Percentiles rank a stretch among this genome's conserved stretches.
Conservation (phyloP, 768 basidiomycete genomes). For the Lentinus brumalis region DNA sequence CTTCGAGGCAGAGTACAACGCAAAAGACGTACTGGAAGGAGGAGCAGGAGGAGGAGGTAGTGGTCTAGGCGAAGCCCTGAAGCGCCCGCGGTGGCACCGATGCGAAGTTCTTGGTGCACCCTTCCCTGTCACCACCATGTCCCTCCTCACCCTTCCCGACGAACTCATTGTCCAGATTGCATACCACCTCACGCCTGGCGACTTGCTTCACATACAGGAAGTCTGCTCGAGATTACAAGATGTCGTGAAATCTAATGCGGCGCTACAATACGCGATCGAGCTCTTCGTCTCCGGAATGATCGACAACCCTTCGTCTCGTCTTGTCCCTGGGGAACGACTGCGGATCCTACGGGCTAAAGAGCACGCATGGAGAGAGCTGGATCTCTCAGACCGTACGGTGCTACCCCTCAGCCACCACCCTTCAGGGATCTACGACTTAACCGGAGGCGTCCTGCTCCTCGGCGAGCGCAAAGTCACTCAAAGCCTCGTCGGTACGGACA, state of each 20-base stretch:
- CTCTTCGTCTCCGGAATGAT: constrained; percentile 14
- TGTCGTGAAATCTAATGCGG: constrained; percentile 6
- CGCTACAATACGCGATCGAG: constrained; percentile 21
- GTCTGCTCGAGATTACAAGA: constrained; percentile 7
- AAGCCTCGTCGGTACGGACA: constrained; percentile 13
- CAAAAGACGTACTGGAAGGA: too few relatives aligned
- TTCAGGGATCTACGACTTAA: constrained; percentile 30
- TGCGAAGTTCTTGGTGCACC: too few relatives aligned
- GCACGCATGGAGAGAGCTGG: constrained; percentile 14
- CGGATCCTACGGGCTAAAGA: constrained; percentile 13
- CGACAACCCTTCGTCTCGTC: constrained; percentile 20
- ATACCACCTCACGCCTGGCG: constrained; percentile 2
- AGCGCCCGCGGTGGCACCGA: too few relatives aligned
- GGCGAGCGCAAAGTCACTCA: constrained; percentile 16
- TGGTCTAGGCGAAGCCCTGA: too few relatives aligned
- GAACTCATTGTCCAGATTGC: constrained; percentile 22
- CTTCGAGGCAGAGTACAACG: too few relatives aligned
- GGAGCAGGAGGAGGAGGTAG: too few relatives aligned
- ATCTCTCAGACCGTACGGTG: constrained; percentile 8
- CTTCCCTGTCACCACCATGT: background rate
- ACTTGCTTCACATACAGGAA: background rate
- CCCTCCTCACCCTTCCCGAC: constrained; percentile 21
- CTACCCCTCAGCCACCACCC: constrained; percentile 18
- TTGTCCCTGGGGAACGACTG: constrained; percentile 16
- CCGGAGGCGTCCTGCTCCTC: constrained; percentile 25